These are phyloP conservation scores for Bothriochloa decipiens DNA, from an alignment of 176 grass and related monocot genomes.

Conservation along the genomic window DNA sequence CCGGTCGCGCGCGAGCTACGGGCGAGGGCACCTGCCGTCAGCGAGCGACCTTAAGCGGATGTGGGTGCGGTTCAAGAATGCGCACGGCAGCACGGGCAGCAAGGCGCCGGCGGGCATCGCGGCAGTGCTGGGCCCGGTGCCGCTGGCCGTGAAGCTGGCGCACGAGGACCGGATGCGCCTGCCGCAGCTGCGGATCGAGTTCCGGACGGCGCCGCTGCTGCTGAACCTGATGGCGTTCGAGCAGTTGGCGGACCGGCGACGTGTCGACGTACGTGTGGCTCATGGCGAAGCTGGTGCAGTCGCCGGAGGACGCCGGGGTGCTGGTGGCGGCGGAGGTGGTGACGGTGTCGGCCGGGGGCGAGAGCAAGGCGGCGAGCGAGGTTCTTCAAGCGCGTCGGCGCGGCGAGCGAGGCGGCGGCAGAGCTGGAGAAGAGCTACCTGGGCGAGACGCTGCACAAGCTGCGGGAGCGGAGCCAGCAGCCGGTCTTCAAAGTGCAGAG, in stretches of 20 bases:
- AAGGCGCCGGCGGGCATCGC: slow-evolving; percentile 7
- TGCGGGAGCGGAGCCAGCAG: too few relatives aligned
- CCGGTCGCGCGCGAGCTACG: slow-evolving; percentile 48
- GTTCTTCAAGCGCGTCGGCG: neutral
- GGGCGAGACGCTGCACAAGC: too few relatives aligned
- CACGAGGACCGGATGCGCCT: slow-evolving; percentile 18
- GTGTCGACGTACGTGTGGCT: slow-evolving; percentile 61
- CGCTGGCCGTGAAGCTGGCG: slow-evolving; percentile 46
- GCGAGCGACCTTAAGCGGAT: slow-evolving; percentile 65
- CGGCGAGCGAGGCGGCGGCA: too few relatives aligned
- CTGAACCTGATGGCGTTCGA: slow-evolving; percentile 64
- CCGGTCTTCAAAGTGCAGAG: too few relatives aligned
- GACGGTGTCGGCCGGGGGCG: neutral
- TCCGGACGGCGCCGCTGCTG: slow-evolving; percentile 54
- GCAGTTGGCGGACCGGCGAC: slow-evolving; percentile 18
- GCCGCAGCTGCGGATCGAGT: slow-evolving; percentile 47
- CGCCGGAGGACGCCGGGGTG: slow-evolving; percentile 45
- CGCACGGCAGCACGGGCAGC: neutral
- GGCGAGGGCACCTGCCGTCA: slow-evolving; percentile 39
- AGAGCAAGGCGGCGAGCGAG: neutral
- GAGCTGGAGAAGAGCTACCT: too few relatives aligned
- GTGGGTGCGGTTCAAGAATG: slow-evolving; percentile 47
- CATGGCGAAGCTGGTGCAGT: slow-evolving; percentile 59
- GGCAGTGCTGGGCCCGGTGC: slow-evolving; percentile 45
- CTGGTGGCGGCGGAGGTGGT: slow-evolving; percentile 55